These are phyloP conservation scores for Suhomyces ambrosiae DNA, from an alignment of 1,139 yeast genomes.

Conservation along the genomic window DNA sequence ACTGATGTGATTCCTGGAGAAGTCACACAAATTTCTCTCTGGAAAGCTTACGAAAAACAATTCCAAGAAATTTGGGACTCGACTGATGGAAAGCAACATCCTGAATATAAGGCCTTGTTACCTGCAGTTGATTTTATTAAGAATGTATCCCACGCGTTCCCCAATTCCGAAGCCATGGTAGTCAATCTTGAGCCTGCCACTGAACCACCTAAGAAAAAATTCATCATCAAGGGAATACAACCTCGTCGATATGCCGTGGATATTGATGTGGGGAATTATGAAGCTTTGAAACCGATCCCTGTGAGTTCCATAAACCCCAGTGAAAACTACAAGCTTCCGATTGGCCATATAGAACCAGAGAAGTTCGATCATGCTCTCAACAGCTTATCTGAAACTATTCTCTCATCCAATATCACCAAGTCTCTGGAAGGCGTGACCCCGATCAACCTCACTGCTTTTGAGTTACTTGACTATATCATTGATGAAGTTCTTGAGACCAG, in stretches of 20 bases:
- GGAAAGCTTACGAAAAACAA: constrained; percentile 93
- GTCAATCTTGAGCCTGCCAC: constrained; percentile 55
- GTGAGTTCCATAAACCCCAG: constrained; percentile 15
- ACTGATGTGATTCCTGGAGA: constrained; percentile 55
- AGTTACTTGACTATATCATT: constrained; percentile 37
- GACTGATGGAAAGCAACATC: constrained; percentile 33
- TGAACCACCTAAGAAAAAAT: constrained; percentile 63
- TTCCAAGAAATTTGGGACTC: constrained; percentile 52
- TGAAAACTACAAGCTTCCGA: constrained; percentile 27
- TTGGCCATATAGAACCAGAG: constrained; percentile 43
- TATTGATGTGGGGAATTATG: constrained; percentile 49
- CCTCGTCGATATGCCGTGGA: constrained; percentile 49
- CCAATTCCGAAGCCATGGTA: constrained; percentile 94
- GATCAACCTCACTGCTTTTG: constrained; percentile 34
- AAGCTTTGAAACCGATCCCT: constrained; percentile 36
- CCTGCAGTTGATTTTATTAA: constrained; percentile 97
- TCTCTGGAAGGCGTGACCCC: constrained; percentile 19
- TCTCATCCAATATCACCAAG: constrained; percentile 25
- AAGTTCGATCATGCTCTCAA: constrained; percentile 35
- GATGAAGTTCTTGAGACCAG: constrained; percentile 30
- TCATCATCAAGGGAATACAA: constrained; percentile 84
- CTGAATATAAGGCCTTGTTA: constrained; percentile 60
- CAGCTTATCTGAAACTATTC: constrained; percentile 26
- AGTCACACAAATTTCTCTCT: constrained; percentile 90
- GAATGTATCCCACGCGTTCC: constrained; percentile 88